Evolutionary conservation across 2,329 filamentous ascomycete species (phyloP), one percentile per base, ranked within the genome.

Genomic region (Coniochaeta sp.): DNA sequence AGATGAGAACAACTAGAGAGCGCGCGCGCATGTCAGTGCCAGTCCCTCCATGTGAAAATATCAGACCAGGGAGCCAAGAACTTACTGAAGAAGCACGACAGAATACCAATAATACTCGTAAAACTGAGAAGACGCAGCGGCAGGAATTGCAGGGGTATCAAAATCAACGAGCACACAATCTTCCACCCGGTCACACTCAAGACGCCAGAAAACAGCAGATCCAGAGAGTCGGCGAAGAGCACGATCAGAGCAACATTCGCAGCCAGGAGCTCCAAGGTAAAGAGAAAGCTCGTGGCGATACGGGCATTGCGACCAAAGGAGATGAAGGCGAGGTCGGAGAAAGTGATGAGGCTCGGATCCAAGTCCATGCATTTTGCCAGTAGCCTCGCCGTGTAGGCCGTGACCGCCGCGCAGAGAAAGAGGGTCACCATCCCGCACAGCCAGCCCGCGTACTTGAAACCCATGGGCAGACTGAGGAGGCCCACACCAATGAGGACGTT

Each of bases 401-500:
- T 98, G 22, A 89, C 84, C 4, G 83, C 70, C 7, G 91, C 93
- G 24, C 89, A 89, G 57, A 91, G 84, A 14, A 86, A 74, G 59
- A 98, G 79, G 64, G 95, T 89, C 47, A 81, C 63, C 68, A 96
- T 81, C 58, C 95, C 95, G 62, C 91, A 84, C 44, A 96, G 74
- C 93, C 93, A 96, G 57, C 92, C 93, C 14, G 90, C 87, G 72
- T 96, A 92, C 68, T 88, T 91, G 68, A 98, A 79, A 6, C 90
- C 93, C 69, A 98, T 82, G 6, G 93, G 95, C 59, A 99, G 78
- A 73, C 91, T 96, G 57, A 99, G 81, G 32, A 99, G 77, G 0
- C 93, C 93, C 32, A 99, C 88, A 17, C 93, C 93, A 62, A 97
- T 93, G 61, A 97, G 78, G 57, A 96, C 91, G 64, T 96, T 96